Evolutionary conservation across 1,284 basidiomycete genomes (phyloP), one percentile per base, ranked within the genome.

Genomic region (Marasmius fiardii): DNA sequence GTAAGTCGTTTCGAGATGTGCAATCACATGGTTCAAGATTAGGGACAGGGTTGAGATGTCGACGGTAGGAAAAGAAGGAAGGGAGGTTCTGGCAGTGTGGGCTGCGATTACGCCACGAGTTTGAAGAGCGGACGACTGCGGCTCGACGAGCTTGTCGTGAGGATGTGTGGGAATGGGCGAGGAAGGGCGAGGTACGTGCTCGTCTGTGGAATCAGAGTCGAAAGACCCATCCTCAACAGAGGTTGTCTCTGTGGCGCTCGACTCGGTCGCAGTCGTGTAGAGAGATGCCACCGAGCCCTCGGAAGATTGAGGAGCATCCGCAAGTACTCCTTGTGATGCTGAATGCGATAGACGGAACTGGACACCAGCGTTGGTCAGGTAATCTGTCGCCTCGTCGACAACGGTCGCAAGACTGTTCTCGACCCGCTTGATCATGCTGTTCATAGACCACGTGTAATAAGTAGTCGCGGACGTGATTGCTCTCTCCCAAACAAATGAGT

Each of bases 391-490:
- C 41, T 74, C 66, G n/a, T 65, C 64, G 16, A 79, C 65, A 43
- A 85, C 69, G 41, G 72, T 69, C 24, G 73, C 70, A 73, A 85
- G 76, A 39, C 76, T 72, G 34, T 72, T 72, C 56, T 77, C 69
- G 5, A 77, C 74, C 31, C 77, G 74, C 5, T 79, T 73, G 51
- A 85, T 68, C 70, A 80, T 80, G 62, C 80, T 82, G 28, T 76
- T 73, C 37, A 80, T 67, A 16, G 79, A 74, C 84, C 84, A 86
- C 4, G 78, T 65, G 31, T 76, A 75, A 62, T 82, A 86, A 4
- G 54, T 44, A 10, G 44, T 47, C 11, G 23, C 23, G 28, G 21
- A 20, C 16, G 24, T 47, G 44, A 47, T 26, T 10, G 44, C 12
- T 16, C 20, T 47, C 26, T 26, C 26, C 44, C 44, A 47, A 16